Evolutionary conservation across 108 stramenopile genomes (phyloP), one percentile per base, ranked within the genome.

Genomic region (Schizochytrium sp.): DNA sequence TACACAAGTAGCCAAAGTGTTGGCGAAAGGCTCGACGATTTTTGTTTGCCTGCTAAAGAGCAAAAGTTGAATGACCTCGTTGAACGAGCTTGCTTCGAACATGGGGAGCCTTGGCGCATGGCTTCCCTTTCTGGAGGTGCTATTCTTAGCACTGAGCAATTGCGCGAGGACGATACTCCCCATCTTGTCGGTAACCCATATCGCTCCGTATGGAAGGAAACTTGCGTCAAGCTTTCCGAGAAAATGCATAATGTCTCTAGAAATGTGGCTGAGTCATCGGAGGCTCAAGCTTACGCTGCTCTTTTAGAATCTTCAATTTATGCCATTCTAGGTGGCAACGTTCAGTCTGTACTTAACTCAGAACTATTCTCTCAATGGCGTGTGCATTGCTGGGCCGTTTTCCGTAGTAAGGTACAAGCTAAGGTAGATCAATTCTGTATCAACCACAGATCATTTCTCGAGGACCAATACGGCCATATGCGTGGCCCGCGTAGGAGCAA

Each of bases 381-480:
- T 5, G 76, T 19, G 1, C 47, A 28, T 47, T 83, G 76, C 76
- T 83, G 76, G 76, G 5, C 28, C 53, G 53, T 38, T 3, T 83
- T 83, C 28, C 76, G 76, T 40, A 55, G 76, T 53, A 83, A 55
- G 76, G 76, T 83, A 13, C 17, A 83, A 53, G 76, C 76, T n/a
- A 56, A 28, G 76, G 53, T 83, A 8, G 76, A 83, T 42, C 3
- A 83, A 38, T 47, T 83, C 47, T 83, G 76, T 53, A 83, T 55
- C 76, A 50, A 83, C 0, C 13, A 49, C 76, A 17, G 47, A 7
- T 47, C 19, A 40, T n/a, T 10, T 13, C 47, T 55, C 47, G 53
- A 55, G 47, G 53, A 46, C 50, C 10, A 40, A 2, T 10, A 3
- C 5, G 76, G 76, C 0, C 2, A 83, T 50, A 83, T 83, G 47